A percentile compares a stretch with the other conserved stretches of the same genome.
Evolutionary conservation across 768 basidiomycete species (phyloP).

Genomic region (Leccinum fibrillosum): DNA sequence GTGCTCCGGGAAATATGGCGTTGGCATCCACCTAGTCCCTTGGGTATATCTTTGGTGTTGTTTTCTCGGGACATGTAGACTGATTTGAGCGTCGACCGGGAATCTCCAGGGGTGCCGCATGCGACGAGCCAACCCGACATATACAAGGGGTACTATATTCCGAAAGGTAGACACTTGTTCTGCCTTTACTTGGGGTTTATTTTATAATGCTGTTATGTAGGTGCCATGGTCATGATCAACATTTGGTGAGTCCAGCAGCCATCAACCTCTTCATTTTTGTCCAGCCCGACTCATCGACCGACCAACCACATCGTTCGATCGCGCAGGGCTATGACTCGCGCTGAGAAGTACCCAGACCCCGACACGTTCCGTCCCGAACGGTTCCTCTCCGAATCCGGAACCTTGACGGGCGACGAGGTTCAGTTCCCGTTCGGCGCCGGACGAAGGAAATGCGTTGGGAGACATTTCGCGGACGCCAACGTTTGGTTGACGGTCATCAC

Average conservation of each 20-base stretch:
- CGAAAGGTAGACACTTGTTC: constrained; percentile 9
- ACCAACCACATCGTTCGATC: neutral
- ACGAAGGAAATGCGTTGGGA: constrained; percentile 2
- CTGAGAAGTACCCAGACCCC: constrained; percentile 1
- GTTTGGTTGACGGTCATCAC: constrained; percentile 3
- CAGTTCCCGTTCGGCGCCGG: neutral
- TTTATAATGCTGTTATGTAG: neutral
- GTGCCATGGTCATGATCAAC: neutral
- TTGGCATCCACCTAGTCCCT: constrained; percentile 16
- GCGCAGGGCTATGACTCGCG: constrained; percentile 2
- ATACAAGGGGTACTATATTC: constrained; percentile 22
- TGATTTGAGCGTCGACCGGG: neutral
- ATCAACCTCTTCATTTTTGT: neutral
- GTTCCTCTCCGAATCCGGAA: constrained; percentile 1
- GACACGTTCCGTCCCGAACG: constrained; percentile 1
- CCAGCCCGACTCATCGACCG: neutral
- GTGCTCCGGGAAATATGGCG: constrained; percentile 24
- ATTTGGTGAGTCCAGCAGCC: neutral
- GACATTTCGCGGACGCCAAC: neutral
- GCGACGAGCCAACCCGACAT: constrained; percentile 12
- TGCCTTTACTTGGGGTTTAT: neutral
- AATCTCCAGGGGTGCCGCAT: constrained; percentile 8
- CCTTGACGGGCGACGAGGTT: neutral
- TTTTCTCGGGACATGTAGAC: neutral
- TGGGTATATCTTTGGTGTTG: constrained; percentile 1